Conservation (phyloP, 2,329 filamentous ascomycete species). For the Aaosphaeria pasadenensis region DNA sequence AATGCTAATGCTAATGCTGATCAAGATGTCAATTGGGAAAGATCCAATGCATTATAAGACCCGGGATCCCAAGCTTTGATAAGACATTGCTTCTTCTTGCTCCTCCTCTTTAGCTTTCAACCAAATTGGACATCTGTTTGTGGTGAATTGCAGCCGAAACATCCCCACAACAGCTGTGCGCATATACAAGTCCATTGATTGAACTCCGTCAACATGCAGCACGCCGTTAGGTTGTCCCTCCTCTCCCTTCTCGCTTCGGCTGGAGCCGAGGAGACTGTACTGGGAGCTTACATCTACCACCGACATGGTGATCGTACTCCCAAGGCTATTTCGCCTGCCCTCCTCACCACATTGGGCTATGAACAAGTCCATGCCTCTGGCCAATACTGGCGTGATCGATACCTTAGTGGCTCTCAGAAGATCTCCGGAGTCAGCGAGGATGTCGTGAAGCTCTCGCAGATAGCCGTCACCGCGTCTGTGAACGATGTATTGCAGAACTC, state of each 20-base stretch:
- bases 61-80: no score
- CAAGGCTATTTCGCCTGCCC: conserved; percentile 69
- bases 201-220: conserved; percentile 22
- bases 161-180: no score
- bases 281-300: conserved; percentile 84
- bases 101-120: no score
- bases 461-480: conserved; percentile 68
- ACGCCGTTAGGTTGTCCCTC: conserved; percentile 15
- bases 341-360: conserved; percentile 77
- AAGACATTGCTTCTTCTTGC: no score
- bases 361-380: conserved; percentile 71
- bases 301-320: conserved; percentile 86
- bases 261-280: conserved; percentile 60
- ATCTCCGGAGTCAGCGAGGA: conserved; percentile 67
- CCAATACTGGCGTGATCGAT: conserved; percentile 71
- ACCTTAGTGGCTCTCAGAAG: conserved; percentile 62
- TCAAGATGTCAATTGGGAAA: no score
- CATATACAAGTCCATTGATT: not conserved
- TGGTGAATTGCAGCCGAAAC: no score
- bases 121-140: no score
- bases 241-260: conserved; percentile 24
- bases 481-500: conserved; percentile 80
- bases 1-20: no score
- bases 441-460: conserved; percentile 65
- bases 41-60: no score